Conservation (phyloP, 1,284 basidiomycete species). For the Puccinia coronata region DNA sequence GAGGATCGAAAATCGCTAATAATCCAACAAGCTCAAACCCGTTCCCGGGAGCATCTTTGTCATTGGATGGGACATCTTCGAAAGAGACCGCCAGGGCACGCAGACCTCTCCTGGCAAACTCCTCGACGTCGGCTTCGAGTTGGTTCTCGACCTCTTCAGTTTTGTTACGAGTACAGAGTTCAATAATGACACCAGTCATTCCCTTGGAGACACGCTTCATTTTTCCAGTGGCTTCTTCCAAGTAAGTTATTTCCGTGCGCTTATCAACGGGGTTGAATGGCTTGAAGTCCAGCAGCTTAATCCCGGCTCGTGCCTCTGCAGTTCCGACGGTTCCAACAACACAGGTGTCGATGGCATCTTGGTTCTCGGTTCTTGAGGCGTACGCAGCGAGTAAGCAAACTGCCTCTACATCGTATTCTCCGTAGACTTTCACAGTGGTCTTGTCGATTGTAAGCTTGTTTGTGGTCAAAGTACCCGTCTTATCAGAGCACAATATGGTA, state of each 20-base stretch:
- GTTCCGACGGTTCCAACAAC: constrained; percentile 65
- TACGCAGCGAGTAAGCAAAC: constrained; percentile 91
- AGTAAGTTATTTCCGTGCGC: constrained; percentile 97
- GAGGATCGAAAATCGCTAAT: constrained; percentile 95
- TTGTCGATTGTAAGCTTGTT: constrained; percentile 98
- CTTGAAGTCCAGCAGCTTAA: constrained; percentile 97
- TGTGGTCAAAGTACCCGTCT: constrained; percentile 69
- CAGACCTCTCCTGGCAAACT: constrained; percentile 92
- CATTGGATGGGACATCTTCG: constrained; percentile 72
- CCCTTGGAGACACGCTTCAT: constrained; percentile 99
- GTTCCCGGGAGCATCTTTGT: constrained; percentile 79
- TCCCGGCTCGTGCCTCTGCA: constrained; percentile 75
- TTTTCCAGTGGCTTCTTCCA: constrained; percentile 86
- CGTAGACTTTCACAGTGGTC: constrained; percentile 86
- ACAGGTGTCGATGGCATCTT: constrained; percentile 91
- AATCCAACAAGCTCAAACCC: constrained; percentile 97
- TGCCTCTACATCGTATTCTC: constrained; percentile 81
- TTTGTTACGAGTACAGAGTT: constrained; percentile 93
- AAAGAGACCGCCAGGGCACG: constrained; percentile 95
- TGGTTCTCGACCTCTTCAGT: constrained; percentile 83
- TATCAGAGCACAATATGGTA: constrained; percentile 69
- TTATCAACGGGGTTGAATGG: constrained; percentile 99
- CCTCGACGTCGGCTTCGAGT: constrained; percentile 91
- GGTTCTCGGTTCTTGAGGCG: constrained; percentile 96
- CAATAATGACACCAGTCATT: constrained; percentile 76